Evolutionary conservation across 768 basidiomycete genomes (phyloP).

Genomic region (Gloeopeniophorella convolvens): DNA sequence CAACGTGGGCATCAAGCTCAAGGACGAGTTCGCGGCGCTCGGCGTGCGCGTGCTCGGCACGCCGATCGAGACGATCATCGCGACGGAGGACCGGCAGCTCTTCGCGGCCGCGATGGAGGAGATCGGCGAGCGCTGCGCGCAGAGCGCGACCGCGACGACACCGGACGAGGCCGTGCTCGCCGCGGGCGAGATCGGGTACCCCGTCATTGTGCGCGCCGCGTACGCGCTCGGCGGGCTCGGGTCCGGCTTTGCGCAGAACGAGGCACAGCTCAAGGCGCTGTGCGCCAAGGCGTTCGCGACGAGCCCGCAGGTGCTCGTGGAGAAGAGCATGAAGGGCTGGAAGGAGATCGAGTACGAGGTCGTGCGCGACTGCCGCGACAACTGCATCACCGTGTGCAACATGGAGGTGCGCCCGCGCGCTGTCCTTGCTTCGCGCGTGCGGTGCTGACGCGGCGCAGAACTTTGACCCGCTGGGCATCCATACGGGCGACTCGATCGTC

Average conservation of each 20-base stretch:
- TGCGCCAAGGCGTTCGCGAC: slow-evolving; percentile 96
- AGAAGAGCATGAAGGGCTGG: slow-evolving; percentile 99
- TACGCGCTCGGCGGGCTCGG: slow-evolving; percentile 96
- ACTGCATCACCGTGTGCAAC: slow-evolving; percentile 99
- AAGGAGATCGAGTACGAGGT: slow-evolving; percentile 99
- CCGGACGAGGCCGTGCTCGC: slow-evolving; percentile 78
- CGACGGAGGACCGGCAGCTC: slow-evolving; percentile 91
- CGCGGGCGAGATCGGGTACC: slow-evolving; percentile 82
- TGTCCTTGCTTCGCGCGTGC: background rate
- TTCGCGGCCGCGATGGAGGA: slow-evolving; percentile 93
- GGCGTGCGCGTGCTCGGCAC: slow-evolving; percentile 95
- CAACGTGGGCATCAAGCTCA: slow-evolving; percentile 94
- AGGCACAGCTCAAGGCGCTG: slow-evolving; percentile 78
- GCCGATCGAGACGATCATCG: slow-evolving; percentile 94
- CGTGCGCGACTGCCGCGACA: slow-evolving; percentile 93
- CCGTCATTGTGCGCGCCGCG: slow-evolving; percentile 94
- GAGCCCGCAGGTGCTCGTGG: slow-evolving; percentile 96
- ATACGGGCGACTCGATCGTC: slow-evolving; percentile 98
- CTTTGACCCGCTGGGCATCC: slow-evolving; percentile 97
- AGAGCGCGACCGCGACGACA: slow-evolving; percentile 84
- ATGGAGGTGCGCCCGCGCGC: slow-evolving; percentile 82
- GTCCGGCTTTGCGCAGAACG: slow-evolving; percentile 93
- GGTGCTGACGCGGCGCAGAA: slow-evolving; percentile 48
- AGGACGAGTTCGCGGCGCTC: slow-evolving; percentile 87
- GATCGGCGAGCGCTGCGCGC: slow-evolving; percentile 93